A percentile compares a stretch with the other conserved stretches of the same genome.
Evolutionary conservation across 768 basidiomycete genomes (phyloP).

Genomic region (Polyporus arcularius): DNA sequence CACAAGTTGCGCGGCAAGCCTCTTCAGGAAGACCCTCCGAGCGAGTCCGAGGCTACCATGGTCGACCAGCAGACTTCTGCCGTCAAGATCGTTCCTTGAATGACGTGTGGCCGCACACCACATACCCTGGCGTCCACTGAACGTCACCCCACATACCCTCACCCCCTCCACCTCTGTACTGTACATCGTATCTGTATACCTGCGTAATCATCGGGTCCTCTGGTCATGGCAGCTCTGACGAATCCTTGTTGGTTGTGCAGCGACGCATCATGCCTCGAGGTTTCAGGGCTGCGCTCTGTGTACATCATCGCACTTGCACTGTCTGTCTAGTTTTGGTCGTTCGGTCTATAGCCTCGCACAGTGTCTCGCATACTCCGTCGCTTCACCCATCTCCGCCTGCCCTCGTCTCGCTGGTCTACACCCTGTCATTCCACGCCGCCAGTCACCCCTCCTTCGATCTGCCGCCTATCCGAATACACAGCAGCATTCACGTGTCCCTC

Average conservation of each 20-base stretch:
- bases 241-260: too few relatives aligned
- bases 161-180: neutral
- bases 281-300: too few relatives aligned
- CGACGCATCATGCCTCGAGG: too few relatives aligned
- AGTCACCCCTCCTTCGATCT: neutral
- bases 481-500: neutral
- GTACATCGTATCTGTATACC: too few relatives aligned
- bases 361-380: too few relatives aligned
- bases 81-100: neutral
- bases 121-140: neutral
- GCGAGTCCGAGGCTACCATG: slow-evolving; percentile 19
- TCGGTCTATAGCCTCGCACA: too few relatives aligned
- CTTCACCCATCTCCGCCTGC: too few relatives aligned
- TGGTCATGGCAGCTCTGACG: too few relatives aligned
- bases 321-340: too few relatives aligned
- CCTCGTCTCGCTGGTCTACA: neutral
- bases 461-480: neutral
- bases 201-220: too few relatives aligned
- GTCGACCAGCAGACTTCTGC: slow-evolving; percentile 6
- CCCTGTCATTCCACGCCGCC: neutral
- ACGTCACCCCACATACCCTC: neutral
- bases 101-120: neutral
- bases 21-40: slow-evolving; percentile 4
- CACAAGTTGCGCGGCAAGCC: slow-evolving; percentile 8
- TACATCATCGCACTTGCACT: too few relatives aligned